phyloP scores from a whole-genome alignment of 176 grass and related monocot genomes.

The Musa itinerans region DNA sequence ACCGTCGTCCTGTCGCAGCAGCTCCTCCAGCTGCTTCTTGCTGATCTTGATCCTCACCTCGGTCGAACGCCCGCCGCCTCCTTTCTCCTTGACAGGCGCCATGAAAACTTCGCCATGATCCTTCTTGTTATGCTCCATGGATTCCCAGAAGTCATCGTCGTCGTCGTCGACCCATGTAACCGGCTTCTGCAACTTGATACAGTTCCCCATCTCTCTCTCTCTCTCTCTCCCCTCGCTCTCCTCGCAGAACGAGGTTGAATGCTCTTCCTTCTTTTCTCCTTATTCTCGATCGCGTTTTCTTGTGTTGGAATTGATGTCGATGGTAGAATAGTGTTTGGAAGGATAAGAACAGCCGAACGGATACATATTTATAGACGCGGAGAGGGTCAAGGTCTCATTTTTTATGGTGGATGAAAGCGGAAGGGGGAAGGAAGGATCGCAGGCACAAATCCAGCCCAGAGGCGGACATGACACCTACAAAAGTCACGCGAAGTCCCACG shows the following conservation, averaged over 20 bases:
- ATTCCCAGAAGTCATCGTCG: conserved; percentile 3
- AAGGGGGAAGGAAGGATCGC: background rate
- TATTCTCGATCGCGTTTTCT: background rate
- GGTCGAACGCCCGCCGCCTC: background rate
- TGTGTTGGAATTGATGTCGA: background rate
- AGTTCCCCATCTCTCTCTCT: conserved; percentile 16
- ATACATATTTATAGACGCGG: background rate
- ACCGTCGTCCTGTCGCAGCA: background rate
- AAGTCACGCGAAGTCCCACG: too few relatives aligned
- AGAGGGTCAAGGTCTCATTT: too few relatives aligned
- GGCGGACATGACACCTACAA: background rate
- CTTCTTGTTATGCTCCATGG: background rate
- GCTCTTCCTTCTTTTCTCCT: too few relatives aligned
- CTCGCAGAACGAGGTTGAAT: too few relatives aligned
- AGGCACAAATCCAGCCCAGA: background rate
- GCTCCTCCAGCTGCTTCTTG: conserved; percentile 22
- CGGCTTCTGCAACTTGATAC: conserved; percentile 9
- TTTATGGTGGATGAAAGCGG: background rate
- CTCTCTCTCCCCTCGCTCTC: background rate
- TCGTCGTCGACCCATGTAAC: conserved; percentile 18
- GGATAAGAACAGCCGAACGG: background rate
- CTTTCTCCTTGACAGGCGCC: background rate
- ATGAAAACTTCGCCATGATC: background rate
- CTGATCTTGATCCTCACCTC: conserved; percentile 20
- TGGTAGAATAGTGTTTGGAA: background rate